A percentile compares a stretch with the other conserved stretches of the same genome.
Evolutionary conservation across 768 basidiomycete genomes (phyloP).

Genomic region (Boletales sp.): DNA sequence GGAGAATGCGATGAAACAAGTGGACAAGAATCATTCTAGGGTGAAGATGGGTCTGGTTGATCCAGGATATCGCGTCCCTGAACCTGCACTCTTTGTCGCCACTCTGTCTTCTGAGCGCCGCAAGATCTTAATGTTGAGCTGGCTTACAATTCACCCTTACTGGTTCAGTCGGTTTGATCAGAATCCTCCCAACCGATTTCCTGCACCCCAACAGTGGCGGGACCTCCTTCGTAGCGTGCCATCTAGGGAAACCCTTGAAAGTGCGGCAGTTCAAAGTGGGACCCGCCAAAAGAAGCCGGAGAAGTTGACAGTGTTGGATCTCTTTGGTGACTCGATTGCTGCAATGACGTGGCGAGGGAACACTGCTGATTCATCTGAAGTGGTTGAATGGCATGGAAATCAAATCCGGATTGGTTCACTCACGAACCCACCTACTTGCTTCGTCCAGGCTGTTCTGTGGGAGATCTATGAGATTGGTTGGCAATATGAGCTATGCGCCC

Average conservation of each 20-base stretch:
- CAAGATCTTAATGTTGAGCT: slow-evolving; percentile 6
- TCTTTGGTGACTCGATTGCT: slow-evolving; percentile 2
- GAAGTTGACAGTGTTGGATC: background rate
- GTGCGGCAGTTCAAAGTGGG: background rate
- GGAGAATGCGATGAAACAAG: no score
- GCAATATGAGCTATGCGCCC: slow-evolving; percentile 15
- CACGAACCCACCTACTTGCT: background rate
- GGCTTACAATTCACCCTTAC: slow-evolving; percentile 3
- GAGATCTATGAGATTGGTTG: slow-evolving; percentile 19
- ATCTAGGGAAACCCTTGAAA: background rate
- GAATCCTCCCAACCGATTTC: background rate
- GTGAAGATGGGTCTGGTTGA: background rate
- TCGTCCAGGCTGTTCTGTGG: slow-evolving; percentile 13
- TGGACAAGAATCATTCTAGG: no score
- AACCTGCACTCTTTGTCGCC: background rate
- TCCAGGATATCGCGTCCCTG: slow-evolving; percentile 8
- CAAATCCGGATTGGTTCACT: background rate
- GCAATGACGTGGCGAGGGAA: background rate
- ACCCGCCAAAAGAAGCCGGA: background rate
- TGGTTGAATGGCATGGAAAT: background rate
- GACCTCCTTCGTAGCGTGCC: no score
- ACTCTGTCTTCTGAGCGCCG: background rate
- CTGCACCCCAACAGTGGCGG: slow-evolving; percentile 5
- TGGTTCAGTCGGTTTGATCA: slow-evolving; percentile 5
- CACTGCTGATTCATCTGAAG: background rate